Evolutionary conservation across 2,329 filamentous ascomycete species (phyloP).

Genomic region (Xylaria sp.): DNA sequence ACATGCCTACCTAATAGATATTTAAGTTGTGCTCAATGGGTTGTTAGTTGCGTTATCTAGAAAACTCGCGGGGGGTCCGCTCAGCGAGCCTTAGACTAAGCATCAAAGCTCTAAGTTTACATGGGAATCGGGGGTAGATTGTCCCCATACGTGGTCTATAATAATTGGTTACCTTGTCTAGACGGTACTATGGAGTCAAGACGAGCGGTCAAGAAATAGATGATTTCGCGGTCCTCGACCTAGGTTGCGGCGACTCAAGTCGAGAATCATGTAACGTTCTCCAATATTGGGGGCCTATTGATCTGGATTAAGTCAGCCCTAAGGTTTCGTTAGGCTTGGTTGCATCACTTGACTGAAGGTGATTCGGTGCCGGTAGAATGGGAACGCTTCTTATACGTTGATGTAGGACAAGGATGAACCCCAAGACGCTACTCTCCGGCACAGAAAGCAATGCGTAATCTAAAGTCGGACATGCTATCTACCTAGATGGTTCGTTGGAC

Average conservation of each 20-base stretch:
- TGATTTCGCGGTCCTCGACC: not conserved
- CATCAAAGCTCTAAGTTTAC: not conserved
- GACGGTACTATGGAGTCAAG: not conserved
- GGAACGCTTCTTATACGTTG: conserved; percentile 27
- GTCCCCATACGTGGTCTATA: conserved; percentile 18
- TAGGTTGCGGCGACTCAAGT: not conserved
- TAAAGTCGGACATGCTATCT: not conserved
- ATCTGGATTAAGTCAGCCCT: conserved; percentile 28
- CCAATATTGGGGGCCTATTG: conserved; percentile 13
- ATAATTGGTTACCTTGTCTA: conserved; percentile 19
- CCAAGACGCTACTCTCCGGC: conserved; percentile 4
- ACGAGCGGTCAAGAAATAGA: conserved; percentile 20
- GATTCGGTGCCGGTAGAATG: conserved; percentile 22
- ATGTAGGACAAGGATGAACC: conserved; percentile 7
- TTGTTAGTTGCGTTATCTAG: not conserved
- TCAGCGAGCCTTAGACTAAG: not conserved
- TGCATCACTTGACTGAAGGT: conserved; percentile 22
- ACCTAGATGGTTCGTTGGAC: not conserved
- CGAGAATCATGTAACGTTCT: conserved; percentile 17
- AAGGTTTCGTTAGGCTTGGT: conserved; percentile 19
- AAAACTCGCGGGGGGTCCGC: not conserved
- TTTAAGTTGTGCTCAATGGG: not conserved
- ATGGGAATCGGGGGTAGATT: not conserved
- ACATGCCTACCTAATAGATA: not conserved
- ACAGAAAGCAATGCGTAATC: not conserved